Evolutionary conservation across 1,284 basidiomycete species (phyloP).

Genomic region (Ustilago curta): DNA sequence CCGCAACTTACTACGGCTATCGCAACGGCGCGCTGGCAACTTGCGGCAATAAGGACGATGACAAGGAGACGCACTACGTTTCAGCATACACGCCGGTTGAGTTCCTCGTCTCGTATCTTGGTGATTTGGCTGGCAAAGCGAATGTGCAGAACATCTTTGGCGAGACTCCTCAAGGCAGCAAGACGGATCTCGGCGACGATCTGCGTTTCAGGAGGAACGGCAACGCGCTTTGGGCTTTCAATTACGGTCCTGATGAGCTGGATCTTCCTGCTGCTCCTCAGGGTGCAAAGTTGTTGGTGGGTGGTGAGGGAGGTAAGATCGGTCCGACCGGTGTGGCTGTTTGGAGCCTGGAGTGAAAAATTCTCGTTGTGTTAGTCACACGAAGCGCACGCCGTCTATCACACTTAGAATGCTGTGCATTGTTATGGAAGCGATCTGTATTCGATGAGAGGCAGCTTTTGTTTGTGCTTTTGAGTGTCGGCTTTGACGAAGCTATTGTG

Average conservation of each 20-base stretch:
- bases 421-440: neutral
- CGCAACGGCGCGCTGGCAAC: slow-evolving; percentile 43
- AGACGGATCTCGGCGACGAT: slow-evolving; percentile 39
- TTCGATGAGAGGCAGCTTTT: neutral
- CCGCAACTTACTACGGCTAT: slow-evolving; percentile 41
- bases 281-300: slow-evolving; percentile 32
- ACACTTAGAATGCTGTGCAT: neutral
- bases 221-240: slow-evolving; percentile 53
- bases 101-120: slow-evolving; percentile 44
- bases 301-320: slow-evolving; percentile 34
- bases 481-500: neutral
- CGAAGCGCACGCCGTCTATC: neutral
- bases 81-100: slow-evolving; percentile 47
- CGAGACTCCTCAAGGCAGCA: slow-evolving; percentile 9
- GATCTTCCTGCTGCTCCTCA: slow-evolving; percentile 37
- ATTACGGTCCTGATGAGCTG: slow-evolving; percentile 44
- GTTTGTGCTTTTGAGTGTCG: neutral
- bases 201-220: slow-evolving; percentile 45
- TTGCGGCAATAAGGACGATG: slow-evolving; percentile 40
- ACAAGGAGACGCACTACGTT: slow-evolving; percentile 47
- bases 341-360: slow-evolving; percentile 29
- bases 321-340: slow-evolving; percentile 31
- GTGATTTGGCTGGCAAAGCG: slow-evolving; percentile 24
- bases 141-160: slow-evolving; percentile 39
- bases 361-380: neutral